Conservation (phyloP, 768 basidiomycete genomes). For the Agrocybe chaxingu region DNA sequence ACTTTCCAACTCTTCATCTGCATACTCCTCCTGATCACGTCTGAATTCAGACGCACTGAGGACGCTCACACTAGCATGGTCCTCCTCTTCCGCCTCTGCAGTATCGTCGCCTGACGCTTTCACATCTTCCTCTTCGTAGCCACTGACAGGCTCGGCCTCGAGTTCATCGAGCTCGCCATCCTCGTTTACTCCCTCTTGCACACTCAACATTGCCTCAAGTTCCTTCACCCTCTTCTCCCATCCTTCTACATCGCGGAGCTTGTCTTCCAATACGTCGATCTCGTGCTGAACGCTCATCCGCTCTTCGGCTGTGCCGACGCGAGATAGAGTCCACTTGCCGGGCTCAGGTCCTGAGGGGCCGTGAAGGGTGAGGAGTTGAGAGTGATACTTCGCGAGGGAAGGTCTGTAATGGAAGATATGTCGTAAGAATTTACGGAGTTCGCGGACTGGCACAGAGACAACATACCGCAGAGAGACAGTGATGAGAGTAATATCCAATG, state of each 20-base stretch:
- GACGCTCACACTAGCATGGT: neutral
- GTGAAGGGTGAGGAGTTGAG: constrained; percentile 72
- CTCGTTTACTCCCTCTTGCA: constrained; percentile 17
- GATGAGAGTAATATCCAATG: constrained; percentile 85
- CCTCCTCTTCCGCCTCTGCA: neutral
- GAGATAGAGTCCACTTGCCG: constrained; percentile 67
- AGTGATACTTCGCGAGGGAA: constrained; percentile 86
- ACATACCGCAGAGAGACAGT: constrained; percentile 84
- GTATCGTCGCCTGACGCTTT: constrained; percentile 1
- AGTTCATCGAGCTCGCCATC: constrained; percentile 3
- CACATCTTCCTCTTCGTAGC: constrained; percentile 8
- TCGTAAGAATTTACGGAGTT: neutral
- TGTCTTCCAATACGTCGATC: constrained; percentile 62
- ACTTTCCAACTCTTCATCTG: neutral
- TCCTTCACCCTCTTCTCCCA: constrained; percentile 74
- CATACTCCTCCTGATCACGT: neutral
- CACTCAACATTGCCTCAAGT: constrained; percentile 54
- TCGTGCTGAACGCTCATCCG: constrained; percentile 73
- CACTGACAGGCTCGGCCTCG: constrained; percentile 2
- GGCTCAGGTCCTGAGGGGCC: constrained; percentile 53
- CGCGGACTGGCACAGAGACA: neutral
- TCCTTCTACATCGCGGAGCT: constrained; percentile 63
- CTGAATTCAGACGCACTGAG: neutral
- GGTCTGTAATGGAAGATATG: constrained; percentile 46
- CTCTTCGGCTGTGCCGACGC: constrained; percentile 72